Base-by-base conservation (phyloP, 148 eudicot species). In the Vaccinium vitisidaea region DNA sequence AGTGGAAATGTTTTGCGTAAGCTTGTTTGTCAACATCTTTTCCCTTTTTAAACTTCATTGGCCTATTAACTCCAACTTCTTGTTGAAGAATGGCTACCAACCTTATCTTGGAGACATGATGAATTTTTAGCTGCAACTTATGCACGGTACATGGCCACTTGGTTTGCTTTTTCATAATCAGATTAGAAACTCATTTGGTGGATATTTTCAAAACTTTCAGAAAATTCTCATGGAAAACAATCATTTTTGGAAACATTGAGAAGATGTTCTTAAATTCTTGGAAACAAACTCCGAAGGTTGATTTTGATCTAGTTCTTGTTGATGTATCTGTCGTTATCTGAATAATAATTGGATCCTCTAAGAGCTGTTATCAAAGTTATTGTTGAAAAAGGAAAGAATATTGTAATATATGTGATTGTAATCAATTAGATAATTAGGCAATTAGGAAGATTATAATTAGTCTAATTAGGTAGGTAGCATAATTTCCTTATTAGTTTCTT, bases 1-100 rank as follows among this genome's bases (percentile, higher is more conserved):
- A 6, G 69, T 32, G n/a, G 25, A 46, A 19, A 15, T 23, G 15
- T 58, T 39, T 21, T 43, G 46, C 46, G 5, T 43, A 43, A 30
- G 69, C 23, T 73, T 75, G 15, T 75, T 75, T 11, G 6, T 39
- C 27, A 73, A 43, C 30, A 46, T 43, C 79, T 75, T 75, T 53
- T 6, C 27, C 53, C 53, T 8, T 61, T 61, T 61, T n/a, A 61
- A 61, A 61, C 27, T n/a, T 61, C 27, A 75, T 46, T 75, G 9
- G 78, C 78, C 25, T 43, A 75, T 75, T 75, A 75, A 21, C 53
- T 75, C 54, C 79, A 75, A 46, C 54, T 43, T 75, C 21, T 30
- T 15, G 19, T 36, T 74, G n/a, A 74, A 39, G 48, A 74, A 16
- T 39, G 50, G n/a, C 48, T 30, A 18, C 77, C 77, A 16, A 18